Evolutionary conservation across 177 flowering plant genomes (phyloP).

Genomic region (Telopea speciosissima): DNA sequence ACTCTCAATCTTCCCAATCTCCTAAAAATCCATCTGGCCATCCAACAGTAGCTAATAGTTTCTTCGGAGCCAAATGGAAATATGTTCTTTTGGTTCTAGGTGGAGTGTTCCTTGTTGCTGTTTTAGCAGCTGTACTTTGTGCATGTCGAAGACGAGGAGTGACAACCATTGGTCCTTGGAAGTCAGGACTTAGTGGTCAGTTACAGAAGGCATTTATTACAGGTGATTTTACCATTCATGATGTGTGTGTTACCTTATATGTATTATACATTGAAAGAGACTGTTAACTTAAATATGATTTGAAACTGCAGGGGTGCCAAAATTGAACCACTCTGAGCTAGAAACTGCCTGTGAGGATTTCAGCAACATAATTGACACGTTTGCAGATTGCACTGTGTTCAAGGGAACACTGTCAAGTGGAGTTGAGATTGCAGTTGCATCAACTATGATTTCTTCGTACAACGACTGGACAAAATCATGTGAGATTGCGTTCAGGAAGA

Average conservation of each 20-base stretch:
- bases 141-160: conserved; percentile 42
- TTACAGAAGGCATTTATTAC: conserved; percentile 94
- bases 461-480: conserved; percentile 63
- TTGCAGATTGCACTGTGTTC: conserved; percentile 43
- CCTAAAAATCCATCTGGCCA: conserved; percentile 7
- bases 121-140: conserved; percentile 28
- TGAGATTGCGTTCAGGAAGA: conserved; percentile 54
- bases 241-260: not conserved
- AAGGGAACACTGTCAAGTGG: conserved; percentile 97
- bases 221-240: conserved; percentile 32
- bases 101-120: conserved; percentile 30
- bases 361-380: conserved; percentile 66
- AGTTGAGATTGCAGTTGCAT: conserved; percentile 87
- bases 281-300: conserved; percentile 10
- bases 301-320: conserved; percentile 67
- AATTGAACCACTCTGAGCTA: conserved; percentile 71
- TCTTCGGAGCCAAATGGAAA: conserved; percentile 32
- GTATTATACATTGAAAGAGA: not conserved
- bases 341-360: conserved; percentile 97
- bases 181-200: conserved; percentile 92
- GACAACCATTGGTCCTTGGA: conserved; percentile 73
- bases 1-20: conserved; percentile 3
- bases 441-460: conserved; percentile 38
- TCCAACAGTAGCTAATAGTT: conserved; percentile 13
- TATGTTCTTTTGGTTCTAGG: conserved; percentile 35